Evolutionary conservation across 2,329 filamentous ascomycete genomes (phyloP).

Genomic region (Metarhizium brunneum): DNA sequence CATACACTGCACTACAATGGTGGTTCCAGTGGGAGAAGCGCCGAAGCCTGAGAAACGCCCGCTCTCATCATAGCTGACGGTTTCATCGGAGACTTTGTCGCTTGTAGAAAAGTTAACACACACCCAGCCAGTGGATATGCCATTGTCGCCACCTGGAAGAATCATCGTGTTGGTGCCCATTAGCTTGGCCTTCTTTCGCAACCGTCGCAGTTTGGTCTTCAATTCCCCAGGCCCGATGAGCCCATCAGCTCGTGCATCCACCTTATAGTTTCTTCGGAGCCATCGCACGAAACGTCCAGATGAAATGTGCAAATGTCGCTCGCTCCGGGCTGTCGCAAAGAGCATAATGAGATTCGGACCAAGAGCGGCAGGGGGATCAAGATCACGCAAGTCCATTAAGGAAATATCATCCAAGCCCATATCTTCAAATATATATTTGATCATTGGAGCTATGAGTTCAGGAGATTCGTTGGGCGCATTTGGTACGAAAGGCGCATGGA

Average conservation of each 20-base stretch:
- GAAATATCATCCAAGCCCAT: slow-evolving; percentile 77
- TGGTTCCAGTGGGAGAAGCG: slow-evolving; percentile 35
- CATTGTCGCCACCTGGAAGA: slow-evolving; percentile 63
- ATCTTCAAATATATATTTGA: slow-evolving; percentile 73
- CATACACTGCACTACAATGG: slow-evolving; percentile 49
- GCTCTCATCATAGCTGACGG: slow-evolving; percentile 33
- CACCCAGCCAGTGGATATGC: slow-evolving; percentile 89
- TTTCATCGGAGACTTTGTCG: slow-evolving; percentile 41
- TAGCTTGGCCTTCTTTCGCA: slow-evolving; percentile 72
- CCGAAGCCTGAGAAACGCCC: slow-evolving; percentile 73
- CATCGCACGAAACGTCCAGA: slow-evolving; percentile 85
- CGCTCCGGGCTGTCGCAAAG: slow-evolving; percentile 80
- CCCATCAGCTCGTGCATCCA: slow-evolving; percentile 75
- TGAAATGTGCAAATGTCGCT: slow-evolving; percentile 86
- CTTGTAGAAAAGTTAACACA: slow-evolving; percentile 80
- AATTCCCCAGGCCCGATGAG: slow-evolving; percentile 84
- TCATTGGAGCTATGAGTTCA: slow-evolving; percentile 57
- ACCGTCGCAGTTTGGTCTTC: slow-evolving; percentile 74
- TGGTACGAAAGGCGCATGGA: slow-evolving; percentile 39
- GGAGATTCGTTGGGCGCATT: slow-evolving; percentile 60
- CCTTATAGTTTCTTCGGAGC: slow-evolving; percentile 62
- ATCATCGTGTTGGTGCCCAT: slow-evolving; percentile 63
- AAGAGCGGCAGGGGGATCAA: slow-evolving; percentile 80
- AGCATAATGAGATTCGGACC: slow-evolving; percentile 89
- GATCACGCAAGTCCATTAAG: slow-evolving; percentile 70